Evolutionary conservation across 2,329 filamentous ascomycete species (phyloP), one percentile per base, ranked within the genome.

Genomic region (Aspergillus persii): DNA sequence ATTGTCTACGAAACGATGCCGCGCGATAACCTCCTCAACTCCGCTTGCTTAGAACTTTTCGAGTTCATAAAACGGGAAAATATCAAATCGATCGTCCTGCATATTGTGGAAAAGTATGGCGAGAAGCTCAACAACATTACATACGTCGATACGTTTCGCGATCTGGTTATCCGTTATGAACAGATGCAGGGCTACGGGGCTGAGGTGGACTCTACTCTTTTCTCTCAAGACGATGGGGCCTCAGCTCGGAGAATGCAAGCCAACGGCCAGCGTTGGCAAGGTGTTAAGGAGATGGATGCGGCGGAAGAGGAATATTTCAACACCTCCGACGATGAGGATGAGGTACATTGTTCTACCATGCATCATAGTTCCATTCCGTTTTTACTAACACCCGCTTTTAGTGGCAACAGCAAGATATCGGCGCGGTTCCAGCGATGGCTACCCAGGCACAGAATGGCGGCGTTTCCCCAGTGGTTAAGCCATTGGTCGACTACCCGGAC

Each of bases 291-390:
- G 55, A 84, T 93, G 70, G 94, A 97, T 71, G 83, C 88, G 5
- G 87, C 89, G 9, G 91, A 97, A 73, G 94, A 97, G 69, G 92
- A 94, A 48, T 99, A 98, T 75, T 98, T 96, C 84, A 94, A 96
- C 68, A 86, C 85, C 0, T 92, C 90, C 0, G 93, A 97, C 67
- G 91, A 95, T 50, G 89, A 93, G 60, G 92, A 96, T 6, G 91
- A 87, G 62, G 79, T 74, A 66, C 55, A 69, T 52, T 47, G 59
- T 47, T 52, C 50, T 30, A 7, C 11, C 7, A 36, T 27, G 9
- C 33, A 26, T 23, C 27, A 33, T 57, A 15, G n/a, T 26, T 7
- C 33, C 46, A 9, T 44, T 30, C 3, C 18, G 8, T 36, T 26
- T 36, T 26, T 53, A 15, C 56, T 64, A 27, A 64, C 50, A 12